These are phyloP conservation scores for Lactarius vividus DNA, from an alignment of 768 basidiomycete species.

Conservation along the genomic window DNA sequence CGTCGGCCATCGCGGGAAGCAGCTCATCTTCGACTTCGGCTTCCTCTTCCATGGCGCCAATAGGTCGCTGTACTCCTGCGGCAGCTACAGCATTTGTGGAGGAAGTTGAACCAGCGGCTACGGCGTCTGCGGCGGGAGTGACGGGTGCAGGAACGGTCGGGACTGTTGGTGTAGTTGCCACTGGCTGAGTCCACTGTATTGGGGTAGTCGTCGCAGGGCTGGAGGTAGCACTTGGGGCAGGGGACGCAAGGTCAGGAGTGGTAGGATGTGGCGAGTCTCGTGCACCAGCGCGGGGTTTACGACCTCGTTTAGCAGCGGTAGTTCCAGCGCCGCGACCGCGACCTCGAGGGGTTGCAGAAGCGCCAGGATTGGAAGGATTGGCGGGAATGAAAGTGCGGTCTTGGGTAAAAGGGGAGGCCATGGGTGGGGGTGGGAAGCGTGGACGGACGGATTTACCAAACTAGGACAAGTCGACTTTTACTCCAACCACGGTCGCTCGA, in stretches of 20 bases:
- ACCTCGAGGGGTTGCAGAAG: slow-evolving; percentile 10
- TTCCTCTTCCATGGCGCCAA: slow-evolving; percentile 37
- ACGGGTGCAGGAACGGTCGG: neutral
- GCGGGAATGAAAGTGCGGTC: slow-evolving; percentile 25
- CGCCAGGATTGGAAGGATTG: slow-evolving; percentile 15
- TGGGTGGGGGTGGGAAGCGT: neutral
- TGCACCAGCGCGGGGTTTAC: slow-evolving; percentile 21
- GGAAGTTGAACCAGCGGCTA: neutral
- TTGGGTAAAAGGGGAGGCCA: slow-evolving; percentile 9
- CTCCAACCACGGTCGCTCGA: slow-evolving; percentile 2
- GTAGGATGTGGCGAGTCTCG: slow-evolving; percentile 18
- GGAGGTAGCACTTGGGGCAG: slow-evolving; percentile 5
- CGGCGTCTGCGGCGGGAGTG: slow-evolving; percentile 2
- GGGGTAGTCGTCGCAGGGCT: slow-evolving; percentile 12
- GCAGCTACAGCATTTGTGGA: neutral
- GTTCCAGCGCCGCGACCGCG: neutral
- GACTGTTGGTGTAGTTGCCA: neutral
- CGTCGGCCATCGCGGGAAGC: slow-evolving; percentile 83
- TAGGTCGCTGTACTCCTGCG: slow-evolving; percentile 19
- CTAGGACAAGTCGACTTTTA: neutral
- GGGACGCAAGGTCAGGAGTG: slow-evolving; percentile 5
- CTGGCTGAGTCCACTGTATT: slow-evolving; percentile 20
- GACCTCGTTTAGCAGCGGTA: slow-evolving; percentile 21
- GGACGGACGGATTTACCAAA: neutral
- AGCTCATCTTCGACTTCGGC: slow-evolving; percentile 76